phyloP scores from a whole-genome alignment of 2,329 filamentous ascomycete species.

The Ilyonectria destructans region DNA sequence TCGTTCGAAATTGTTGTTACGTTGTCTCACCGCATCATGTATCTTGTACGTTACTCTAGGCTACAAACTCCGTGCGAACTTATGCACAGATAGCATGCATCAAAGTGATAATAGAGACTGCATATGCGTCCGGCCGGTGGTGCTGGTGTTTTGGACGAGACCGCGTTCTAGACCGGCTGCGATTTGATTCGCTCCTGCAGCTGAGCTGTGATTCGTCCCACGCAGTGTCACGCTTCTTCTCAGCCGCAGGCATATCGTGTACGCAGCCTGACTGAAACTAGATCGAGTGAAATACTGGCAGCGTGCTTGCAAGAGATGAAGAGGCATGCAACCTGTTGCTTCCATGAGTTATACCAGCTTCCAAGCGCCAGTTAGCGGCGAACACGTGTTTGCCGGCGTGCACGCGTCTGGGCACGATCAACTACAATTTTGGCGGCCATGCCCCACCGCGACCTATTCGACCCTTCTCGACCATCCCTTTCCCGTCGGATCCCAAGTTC shows the following conservation, averaged over 20 bases:
- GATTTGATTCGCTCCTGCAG: no score
- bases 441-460: no score
- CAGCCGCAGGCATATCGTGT: neutral
- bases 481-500: neutral
- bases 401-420: no score
- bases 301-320: conserved; percentile 4
- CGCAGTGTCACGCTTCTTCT: neutral
- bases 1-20: neutral
- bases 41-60: neutral
- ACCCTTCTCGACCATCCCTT: no score
- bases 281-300: neutral
- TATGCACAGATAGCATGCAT: neutral
- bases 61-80: neutral
- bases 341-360: conserved; percentile 11
- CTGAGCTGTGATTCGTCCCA: no score
- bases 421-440: no score
- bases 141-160: neutral
- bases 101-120: neutral
- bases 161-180: neutral
- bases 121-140: neutral
- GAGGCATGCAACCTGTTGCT: neutral
- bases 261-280: neutral
- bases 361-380: neutral
- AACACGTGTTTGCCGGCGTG: no score
- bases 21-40: neutral